Conservation (phyloP, 176 grass and related monocot species). For the Themeda triandra region DNA sequence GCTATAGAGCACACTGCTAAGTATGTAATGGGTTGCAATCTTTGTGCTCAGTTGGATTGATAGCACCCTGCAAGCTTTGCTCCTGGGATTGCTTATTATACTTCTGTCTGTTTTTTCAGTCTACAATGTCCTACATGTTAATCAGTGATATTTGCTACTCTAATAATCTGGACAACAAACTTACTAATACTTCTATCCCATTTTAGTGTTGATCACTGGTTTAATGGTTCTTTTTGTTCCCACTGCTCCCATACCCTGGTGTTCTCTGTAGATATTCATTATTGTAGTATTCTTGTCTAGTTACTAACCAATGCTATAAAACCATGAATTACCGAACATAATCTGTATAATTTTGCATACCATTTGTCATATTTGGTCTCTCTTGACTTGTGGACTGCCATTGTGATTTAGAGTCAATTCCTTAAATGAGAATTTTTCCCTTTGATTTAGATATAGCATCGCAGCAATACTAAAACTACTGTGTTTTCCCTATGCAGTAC, state of each 20-base stretch:
- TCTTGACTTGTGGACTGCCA: background rate
- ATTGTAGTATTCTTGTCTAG: background rate
- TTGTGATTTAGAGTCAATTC: background rate
- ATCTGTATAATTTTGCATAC: background rate
- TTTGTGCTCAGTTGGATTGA: background rate
- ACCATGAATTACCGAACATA: background rate
- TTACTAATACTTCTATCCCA: background rate
- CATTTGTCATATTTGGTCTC: background rate
- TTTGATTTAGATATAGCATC: background rate
- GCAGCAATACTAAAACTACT: background rate
- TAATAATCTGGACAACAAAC: background rate
- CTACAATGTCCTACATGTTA: background rate
- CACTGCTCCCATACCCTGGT: background rate
- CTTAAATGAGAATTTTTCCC: background rate
- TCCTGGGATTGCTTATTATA: background rate
- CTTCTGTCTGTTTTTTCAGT: background rate
- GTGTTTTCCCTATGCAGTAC: slow-evolving; percentile 46
- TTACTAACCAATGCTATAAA: background rate
- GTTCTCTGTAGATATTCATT: background rate
- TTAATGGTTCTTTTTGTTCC: background rate
- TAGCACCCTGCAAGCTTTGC: background rate
- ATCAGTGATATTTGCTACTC: background rate
- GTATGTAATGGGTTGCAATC: background rate
- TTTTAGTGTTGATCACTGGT: background rate
- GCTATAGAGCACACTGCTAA: background rate